Evolutionary conservation across 1,284 basidiomycete genomes (phyloP).

Genomic region (Rhodotorula mucilaginosa): DNA sequence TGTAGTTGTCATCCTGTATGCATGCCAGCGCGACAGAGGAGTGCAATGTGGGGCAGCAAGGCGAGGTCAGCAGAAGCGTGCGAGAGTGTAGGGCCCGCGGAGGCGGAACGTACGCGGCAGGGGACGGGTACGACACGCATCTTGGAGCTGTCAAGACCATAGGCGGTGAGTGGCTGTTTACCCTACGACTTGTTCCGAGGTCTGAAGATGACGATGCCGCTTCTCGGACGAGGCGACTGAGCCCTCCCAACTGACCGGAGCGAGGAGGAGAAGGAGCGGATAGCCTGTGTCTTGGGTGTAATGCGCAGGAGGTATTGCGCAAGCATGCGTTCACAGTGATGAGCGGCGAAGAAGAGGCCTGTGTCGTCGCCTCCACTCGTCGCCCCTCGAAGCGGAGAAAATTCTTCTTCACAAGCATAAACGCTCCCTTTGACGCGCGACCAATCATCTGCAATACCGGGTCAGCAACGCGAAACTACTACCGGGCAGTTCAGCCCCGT

Average conservation of each 20-base stretch:
- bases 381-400: background rate
- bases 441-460: no score
- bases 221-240: background rate
- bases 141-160: background rate
- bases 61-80: constrained; percentile 2
- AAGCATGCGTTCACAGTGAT: background rate
- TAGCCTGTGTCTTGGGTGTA: background rate
- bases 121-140: constrained; percentile 38
- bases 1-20: constrained; percentile 35
- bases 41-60: background rate
- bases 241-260: background rate
- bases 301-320: background rate
- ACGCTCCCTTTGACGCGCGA: no score
- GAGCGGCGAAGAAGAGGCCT: background rate
- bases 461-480: no score
- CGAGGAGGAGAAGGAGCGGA: background rate
- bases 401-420: no score
- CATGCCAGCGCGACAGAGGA: background rate
- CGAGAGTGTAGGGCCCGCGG: accelerated
- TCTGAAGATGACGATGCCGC: no score
- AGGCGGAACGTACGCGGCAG: constrained; percentile 23
- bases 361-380: background rate
- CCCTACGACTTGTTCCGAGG: no score
- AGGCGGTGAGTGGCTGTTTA: background rate
- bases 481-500: no score